Base-by-base conservation (phyloP, 345 rosid species). In the Eucalyptus virginea region DNA sequence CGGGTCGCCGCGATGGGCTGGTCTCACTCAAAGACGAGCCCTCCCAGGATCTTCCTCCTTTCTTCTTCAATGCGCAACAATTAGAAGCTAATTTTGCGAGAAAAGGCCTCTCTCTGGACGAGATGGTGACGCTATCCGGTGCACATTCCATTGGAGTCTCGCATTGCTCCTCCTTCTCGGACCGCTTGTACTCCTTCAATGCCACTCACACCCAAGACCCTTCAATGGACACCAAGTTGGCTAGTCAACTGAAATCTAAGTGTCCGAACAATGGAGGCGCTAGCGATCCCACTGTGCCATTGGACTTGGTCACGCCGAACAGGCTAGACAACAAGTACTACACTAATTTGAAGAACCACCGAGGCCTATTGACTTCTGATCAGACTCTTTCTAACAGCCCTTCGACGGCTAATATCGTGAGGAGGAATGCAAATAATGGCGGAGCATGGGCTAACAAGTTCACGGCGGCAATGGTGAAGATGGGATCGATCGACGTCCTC, bases 81-180 rank as follows among this genome's bases (percentile, higher is more conserved):
- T 86, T 92, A 8, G 88, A 16, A 5, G 50, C 69, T 9, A 85
- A 62, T 52, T 92, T 91, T 30, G 90, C 91, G 2, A 67, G 86
- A 1, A 89, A 92, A 52, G 90, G 89, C 14, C 52, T 92, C 87
- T 54, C 91, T 3, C 50, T 32, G 34, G 89, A 88, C 3, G 93
- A 92, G 28, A 91, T 92, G 92, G 91, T 92, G 88, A 89, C 90
- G 3, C 92, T 92, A 77, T 91, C 92, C 14, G 91, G 93, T 3
- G 92, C 91, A 7, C 92, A 89, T 89, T 88, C 90, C 0, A 69
- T 91, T 34, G 93, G 91, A 24, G 72, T 69, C 21, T 85, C 93
- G 9, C 91, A 62, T 34, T 92, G 93, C 88, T 89, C 88, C 13
- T 60, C 81, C 15, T 91, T 88, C 88, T 81, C 91, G 24, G 37